A percentile compares a stretch with the other conserved stretches of the same genome.
Conservation (phyloP, 306 rosid genomes). For the Trifolium repens region DNA sequence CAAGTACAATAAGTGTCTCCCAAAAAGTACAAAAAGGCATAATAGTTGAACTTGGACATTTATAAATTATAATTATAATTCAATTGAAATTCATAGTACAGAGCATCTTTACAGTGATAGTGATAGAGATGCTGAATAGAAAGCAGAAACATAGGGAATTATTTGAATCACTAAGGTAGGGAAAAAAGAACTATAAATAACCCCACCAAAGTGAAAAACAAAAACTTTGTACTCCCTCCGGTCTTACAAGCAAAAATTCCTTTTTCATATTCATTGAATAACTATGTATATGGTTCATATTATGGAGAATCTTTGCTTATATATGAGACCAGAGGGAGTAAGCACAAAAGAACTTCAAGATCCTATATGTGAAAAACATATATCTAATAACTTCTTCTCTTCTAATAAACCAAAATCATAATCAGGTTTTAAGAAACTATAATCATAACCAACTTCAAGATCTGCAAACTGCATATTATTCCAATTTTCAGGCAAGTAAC, state of each 20-base stretch:
- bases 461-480: slow-evolving; percentile 46
- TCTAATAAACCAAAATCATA: slow-evolving; percentile 68
- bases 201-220: slow-evolving; percentile 39
- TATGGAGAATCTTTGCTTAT: too few relatives aligned
- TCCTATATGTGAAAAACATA: slow-evolving; percentile 49
- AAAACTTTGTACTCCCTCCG: not conserved
- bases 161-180: slow-evolving; percentile 35
- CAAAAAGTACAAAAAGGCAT: slow-evolving; percentile 12
- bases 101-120: slow-evolving; percentile 9
- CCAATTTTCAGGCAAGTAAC: slow-evolving; percentile 37
- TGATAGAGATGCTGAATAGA: not conserved
- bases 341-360: slow-evolving; percentile 32
- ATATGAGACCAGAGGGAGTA: not conserved
- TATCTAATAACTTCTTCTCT: slow-evolving; percentile 59
- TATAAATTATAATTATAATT: slow-evolving; percentile 13
- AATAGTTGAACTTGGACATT: slow-evolving; percentile 7
- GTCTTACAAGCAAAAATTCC: too few relatives aligned
- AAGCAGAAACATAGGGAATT: slow-evolving; percentile 30
- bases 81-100: slow-evolving; percentile 24
- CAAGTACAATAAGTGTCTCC: not conserved
- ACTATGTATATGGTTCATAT: too few relatives aligned
- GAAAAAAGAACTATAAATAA: slow-evolving; percentile 34
- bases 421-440: slow-evolving; percentile 59
- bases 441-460: slow-evolving; percentile 41
- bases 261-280: too few relatives aligned